Evolutionary conservation across 768 basidiomycete species (phyloP), one percentile per base, ranked within the genome.

Genomic region (Agrocybe chaxingu): DNA sequence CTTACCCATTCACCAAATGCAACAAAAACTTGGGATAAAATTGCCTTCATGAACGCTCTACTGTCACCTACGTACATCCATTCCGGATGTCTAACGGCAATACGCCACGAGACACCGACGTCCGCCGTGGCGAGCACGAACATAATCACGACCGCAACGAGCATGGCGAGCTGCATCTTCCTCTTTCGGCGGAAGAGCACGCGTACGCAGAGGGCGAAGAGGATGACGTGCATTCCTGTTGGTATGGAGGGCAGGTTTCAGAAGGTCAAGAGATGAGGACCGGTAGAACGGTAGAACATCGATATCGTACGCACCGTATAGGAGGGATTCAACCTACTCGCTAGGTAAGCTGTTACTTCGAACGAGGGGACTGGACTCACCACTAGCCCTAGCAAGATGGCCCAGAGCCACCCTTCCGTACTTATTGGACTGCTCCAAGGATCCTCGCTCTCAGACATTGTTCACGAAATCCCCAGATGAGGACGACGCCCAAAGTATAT

Each of bases 201-300:
- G 33, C 42, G 55, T 7, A 45, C 45, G 34, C 65, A 68, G 11
- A 65, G 53, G 41, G 48, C 51, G 57, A 69, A 70, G 7, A 70
- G 54, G 19, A 69, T 54, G 35, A 58, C 47, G 43, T 70, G 61
- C 4, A 68, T 57, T 13, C 69, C 69, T 70, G 40, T 31, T 24
- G 3, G 5, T 5, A 24, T 24, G 24, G 24, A 24, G 5, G 11
- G 34, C 1, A 19, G 11, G 7, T 11, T 24, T 5, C 8, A 7
- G 29, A 10, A 2, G 19, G 3, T 33, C 18, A 18, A 13, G 33
- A 16, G 33, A 31, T 13, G 12, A 19, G 12, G 19, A 24, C 24
- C 3, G 18, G 13, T 10, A 16, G n/a, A 19, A 29, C 30, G 11
- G 18, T 4, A 16, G 16, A 16, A 16, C 16, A 16, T 16, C 16